Evolutionary conservation across 192 early-diverging fungal species (phyloP).

Genomic region (Linnemannia exigua): DNA sequence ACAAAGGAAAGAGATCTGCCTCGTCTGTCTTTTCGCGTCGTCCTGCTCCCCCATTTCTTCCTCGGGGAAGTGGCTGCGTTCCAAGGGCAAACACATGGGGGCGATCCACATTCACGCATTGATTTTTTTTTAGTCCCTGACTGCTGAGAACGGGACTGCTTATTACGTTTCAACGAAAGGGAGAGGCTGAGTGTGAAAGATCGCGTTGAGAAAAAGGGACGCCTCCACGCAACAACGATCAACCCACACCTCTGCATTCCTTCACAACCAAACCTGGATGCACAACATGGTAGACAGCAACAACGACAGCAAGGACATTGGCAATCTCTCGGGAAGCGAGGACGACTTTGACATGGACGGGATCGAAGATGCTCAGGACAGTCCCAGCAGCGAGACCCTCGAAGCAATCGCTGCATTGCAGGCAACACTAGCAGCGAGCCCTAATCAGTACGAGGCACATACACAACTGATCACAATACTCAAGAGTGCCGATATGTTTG

Average conservation of each 20-base stretch:
- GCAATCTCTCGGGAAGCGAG: conserved; percentile 23
- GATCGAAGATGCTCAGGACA: not conserved
- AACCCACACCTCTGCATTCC: not conserved
- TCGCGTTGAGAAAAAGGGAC: not conserved
- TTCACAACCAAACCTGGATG: not conserved
- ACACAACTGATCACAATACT: conserved; percentile 61
- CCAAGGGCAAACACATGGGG: no score
- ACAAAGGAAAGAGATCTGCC: not conserved
- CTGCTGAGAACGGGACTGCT: not conserved
- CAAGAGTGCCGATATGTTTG: conserved; percentile 53
- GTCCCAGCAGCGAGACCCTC: conserved; percentile 6
- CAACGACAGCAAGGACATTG: conserved; percentile 19
- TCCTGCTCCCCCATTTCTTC: not conserved
- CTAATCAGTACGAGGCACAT: conserved; percentile 69
- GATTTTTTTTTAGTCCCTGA: no score
- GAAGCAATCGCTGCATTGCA: conserved; percentile 23
- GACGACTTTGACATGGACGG: conserved; percentile 35
- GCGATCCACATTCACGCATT: no score
- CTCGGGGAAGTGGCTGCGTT: no score
- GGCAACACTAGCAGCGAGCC: conserved; percentile 39
- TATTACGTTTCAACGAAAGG: no score
- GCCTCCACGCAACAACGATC: not conserved
- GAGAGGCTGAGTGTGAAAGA: not conserved
- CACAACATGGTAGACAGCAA: not conserved
- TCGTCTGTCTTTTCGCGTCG: not conserved